Conservation (phyloP, 2,329 filamentous ascomycete species). For the Pseudocercospora eumusae region DNA sequence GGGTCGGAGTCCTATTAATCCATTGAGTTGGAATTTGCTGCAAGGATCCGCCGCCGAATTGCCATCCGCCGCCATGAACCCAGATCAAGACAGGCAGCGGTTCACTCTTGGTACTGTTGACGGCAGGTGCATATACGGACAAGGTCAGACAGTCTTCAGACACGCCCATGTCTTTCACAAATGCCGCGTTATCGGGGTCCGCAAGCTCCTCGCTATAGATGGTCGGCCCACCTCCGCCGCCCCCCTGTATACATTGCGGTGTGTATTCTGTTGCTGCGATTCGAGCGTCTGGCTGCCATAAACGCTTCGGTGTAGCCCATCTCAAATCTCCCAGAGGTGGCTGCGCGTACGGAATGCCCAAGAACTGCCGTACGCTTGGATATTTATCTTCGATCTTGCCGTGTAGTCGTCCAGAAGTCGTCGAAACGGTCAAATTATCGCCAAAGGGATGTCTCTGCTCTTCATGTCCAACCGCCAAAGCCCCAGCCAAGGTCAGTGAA, state of each 20-base stretch:
- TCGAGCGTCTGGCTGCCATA: neutral
- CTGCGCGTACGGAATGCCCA: constrained; percentile 42
- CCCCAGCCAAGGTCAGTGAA: neutral
- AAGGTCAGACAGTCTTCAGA: constrained; percentile 6
- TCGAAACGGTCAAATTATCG: constrained; percentile 9
- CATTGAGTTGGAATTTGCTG: neutral
- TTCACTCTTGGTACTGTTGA: neutral
- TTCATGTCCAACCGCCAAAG: neutral
- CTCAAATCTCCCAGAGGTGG: constrained; percentile 39
- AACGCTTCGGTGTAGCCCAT: constrained; percentile 31
- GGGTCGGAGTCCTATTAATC: neutral
- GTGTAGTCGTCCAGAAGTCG: constrained; percentile 15
- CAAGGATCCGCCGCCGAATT: neutral
- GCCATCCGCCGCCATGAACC: neutral
- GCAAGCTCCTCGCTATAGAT: neutral
- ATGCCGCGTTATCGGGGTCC: neutral
- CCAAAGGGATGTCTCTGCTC: neutral
- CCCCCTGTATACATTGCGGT: neutral
- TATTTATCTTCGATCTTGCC: constrained; percentile 12
- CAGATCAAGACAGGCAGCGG: neutral
- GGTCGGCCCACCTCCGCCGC: neutral
- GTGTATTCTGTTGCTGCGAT: neutral
- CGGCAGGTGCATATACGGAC: constrained; percentile 2
- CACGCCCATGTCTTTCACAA: neutral
- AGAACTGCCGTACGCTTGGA: constrained; percentile 29